Percentiles rank a stretch among this genome's conserved stretches.
phyloP scores from a whole-genome alignment of 1,284 basidiomycete species.

The Malassezia sympodialis region DNA sequence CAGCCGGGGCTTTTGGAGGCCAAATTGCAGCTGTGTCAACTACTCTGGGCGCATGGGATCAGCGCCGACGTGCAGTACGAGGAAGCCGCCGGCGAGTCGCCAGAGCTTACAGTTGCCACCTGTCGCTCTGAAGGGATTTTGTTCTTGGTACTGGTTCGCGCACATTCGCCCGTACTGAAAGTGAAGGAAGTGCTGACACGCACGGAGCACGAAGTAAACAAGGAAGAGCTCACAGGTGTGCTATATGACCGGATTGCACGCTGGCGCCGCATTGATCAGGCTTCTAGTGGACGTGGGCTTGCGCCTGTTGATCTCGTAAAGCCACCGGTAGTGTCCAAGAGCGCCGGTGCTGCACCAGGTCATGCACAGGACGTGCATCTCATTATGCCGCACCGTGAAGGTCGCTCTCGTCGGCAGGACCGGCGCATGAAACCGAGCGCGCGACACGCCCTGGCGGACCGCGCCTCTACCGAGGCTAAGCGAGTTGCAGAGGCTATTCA shows the following conservation, averaged over 20 bases:
- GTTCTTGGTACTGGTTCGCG: slow-evolving; percentile 35
- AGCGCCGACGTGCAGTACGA: slow-evolving; percentile 76
- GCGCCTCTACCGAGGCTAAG: slow-evolving; percentile 28
- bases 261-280: slow-evolving; percentile 26
- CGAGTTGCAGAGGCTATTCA: slow-evolving; percentile 28
- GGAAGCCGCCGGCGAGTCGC: slow-evolving; percentile 30
- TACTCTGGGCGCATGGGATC: slow-evolving; percentile 70
- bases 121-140: slow-evolving; percentile 45
- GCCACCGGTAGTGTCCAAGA: background rate
- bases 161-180: slow-evolving; percentile 33
- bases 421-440: slow-evolving; percentile 27
- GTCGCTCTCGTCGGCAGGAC: slow-evolving; percentile 20
- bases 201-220: slow-evolving; percentile 34
- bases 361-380: slow-evolving; percentile 10
- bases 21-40: slow-evolving; percentile 64
- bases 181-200: slow-evolving; percentile 35
- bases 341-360: background rate
- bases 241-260: slow-evolving; percentile 32
- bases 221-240: slow-evolving; percentile 30
- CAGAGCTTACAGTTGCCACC: slow-evolving; percentile 31
- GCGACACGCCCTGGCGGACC: slow-evolving; percentile 30
- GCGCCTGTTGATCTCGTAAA: background rate
- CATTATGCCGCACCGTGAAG: background rate
- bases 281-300: background rate
- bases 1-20: slow-evolving; percentile 65